phyloP scores from a whole-genome alignment of 2,329 filamentous ascomycete genomes.

The Sporothrix euskadiensis region DNA sequence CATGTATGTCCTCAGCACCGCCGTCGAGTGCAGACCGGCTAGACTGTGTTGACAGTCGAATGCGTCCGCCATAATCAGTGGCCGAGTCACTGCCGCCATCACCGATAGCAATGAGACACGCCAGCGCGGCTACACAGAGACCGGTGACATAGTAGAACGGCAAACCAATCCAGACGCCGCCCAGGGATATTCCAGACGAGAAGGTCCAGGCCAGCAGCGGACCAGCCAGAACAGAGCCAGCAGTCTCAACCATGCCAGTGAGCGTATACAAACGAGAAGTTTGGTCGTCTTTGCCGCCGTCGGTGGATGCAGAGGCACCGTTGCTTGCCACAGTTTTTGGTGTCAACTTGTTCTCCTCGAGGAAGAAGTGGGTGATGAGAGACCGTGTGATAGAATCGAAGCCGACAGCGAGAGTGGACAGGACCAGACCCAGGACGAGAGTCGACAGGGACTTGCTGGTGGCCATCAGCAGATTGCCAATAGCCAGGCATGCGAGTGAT shows the following conservation, averaged over 20 bases:
- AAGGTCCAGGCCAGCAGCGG: slow-evolving; percentile 37
- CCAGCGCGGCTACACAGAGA: slow-evolving; percentile 26
- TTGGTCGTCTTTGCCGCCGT: slow-evolving; percentile 31
- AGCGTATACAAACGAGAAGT: slow-evolving; percentile 38
- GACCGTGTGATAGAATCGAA: slow-evolving; percentile 33
- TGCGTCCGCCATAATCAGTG: background rate
- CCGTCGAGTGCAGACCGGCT: background rate
- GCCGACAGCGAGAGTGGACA: slow-evolving; percentile 24
- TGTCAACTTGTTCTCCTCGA: background rate
- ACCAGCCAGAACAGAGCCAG: slow-evolving; percentile 34
- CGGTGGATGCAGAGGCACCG: background rate
- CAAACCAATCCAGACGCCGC: slow-evolving; percentile 36
- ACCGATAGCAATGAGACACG: background rate
- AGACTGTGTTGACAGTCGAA: background rate
- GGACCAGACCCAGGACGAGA: slow-evolving; percentile 34
- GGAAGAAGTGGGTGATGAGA: slow-evolving; percentile 31
- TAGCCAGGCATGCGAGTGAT: slow-evolving; percentile 32
- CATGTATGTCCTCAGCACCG: background rate
- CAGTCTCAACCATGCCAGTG: slow-evolving; percentile 36
- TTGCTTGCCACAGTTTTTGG: background rate
- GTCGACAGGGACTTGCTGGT: slow-evolving; percentile 27
- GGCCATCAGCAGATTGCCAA: slow-evolving; percentile 35
- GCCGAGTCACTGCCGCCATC: background rate
- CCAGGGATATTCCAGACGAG: slow-evolving; percentile 33
- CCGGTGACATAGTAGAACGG: slow-evolving; percentile 33